phyloP scores from a whole-genome alignment of 495 filamentous ascomycete species.

The Podospora tetraspora region DNA sequence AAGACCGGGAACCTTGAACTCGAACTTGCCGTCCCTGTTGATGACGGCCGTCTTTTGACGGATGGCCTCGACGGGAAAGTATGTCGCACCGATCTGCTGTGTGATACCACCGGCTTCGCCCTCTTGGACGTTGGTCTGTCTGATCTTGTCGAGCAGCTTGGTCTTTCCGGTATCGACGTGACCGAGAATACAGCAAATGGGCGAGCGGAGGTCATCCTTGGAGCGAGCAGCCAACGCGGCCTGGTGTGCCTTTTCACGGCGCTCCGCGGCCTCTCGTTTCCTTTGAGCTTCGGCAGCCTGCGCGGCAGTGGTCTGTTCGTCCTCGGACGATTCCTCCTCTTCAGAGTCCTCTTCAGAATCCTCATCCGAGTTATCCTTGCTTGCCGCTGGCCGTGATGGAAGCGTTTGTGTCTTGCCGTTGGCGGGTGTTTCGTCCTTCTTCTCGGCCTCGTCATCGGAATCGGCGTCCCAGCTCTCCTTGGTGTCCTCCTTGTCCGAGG shows the following conservation, averaged over 20 bases:
- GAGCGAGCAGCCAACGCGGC: conserved; percentile 88
- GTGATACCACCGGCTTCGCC: conserved; percentile 99
- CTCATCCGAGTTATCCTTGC: conserved; percentile 17
- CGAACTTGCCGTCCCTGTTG: conserved; percentile 83
- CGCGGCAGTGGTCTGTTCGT: conserved; percentile 64
- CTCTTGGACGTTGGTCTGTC: conserved; percentile 98
- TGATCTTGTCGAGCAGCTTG: conserved; percentile 96
- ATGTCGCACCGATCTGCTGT: conserved; percentile 99
- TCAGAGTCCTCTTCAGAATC: conserved; percentile 43
- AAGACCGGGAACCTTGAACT: conserved; percentile 97
- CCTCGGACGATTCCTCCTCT: conserved; percentile 54
- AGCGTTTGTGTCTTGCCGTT: conserved; percentile 26
- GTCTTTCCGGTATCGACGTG: conserved; percentile 99
- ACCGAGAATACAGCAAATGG: conserved; percentile 98
- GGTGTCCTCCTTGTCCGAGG: conserved; percentile 63
- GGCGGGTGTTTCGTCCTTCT: conserved; percentile 22
- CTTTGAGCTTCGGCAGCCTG: conserved; percentile 62
- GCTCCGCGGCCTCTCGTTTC: conserved; percentile 87
- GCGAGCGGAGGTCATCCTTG: conserved; percentile 89
- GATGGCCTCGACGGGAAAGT: conserved; percentile 95
- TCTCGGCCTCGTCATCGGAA: conserved; percentile 63
- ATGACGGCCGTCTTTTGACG: conserved; percentile 86
- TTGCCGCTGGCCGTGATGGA: conserved; percentile 32
- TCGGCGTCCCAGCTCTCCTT: conserved; percentile 96
- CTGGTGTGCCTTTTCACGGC: conserved; percentile 81